These are phyloP conservation scores for Aspergillus aculeatinus DNA, from an alignment of 2,329 filamentous ascomycete species.

Conservation along the genomic window DNA sequence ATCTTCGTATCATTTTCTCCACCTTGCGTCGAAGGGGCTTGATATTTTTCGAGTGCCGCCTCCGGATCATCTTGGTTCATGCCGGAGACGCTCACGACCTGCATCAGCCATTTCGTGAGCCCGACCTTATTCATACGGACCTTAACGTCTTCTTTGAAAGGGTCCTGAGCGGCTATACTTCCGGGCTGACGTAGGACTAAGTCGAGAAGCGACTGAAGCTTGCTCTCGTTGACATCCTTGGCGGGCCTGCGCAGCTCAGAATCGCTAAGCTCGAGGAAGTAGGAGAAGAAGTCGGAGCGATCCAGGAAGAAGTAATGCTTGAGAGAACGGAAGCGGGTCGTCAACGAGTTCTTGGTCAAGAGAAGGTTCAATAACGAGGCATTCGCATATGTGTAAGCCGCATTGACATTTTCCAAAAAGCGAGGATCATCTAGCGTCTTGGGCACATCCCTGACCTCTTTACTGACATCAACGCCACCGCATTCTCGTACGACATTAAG, in stretches of 20 bases:
- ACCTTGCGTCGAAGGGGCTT: constrained; percentile 65
- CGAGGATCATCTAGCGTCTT: constrained; percentile 86
- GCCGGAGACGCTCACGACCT: constrained; percentile 93
- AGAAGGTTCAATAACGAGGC: constrained; percentile 87
- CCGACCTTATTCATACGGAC: constrained; percentile 95
- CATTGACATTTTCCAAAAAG: constrained; percentile 94
- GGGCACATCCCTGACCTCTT: constrained; percentile 83
- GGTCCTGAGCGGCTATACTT: constrained; percentile 87
- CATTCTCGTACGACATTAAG: constrained; percentile 97
- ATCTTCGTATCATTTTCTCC: constrained; percentile 79
- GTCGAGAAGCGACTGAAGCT: constrained; percentile 93
- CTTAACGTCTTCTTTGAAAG: constrained; percentile 97
- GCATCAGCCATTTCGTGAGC: constrained; percentile 89
- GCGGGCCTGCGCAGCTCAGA: constrained; percentile 89
- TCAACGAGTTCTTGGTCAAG: constrained; percentile 87
- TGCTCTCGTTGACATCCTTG: constrained; percentile 83
- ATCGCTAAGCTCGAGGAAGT: constrained; percentile 88
- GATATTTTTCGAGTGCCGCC: constrained; percentile 65
- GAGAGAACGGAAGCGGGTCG: constrained; percentile 79
- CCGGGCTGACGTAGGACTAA: constrained; percentile 94
- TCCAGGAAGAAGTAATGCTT: constrained; percentile 99
- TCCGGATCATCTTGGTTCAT: constrained; percentile 77
- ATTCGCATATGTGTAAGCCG: constrained; percentile 92
- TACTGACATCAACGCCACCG: constrained; percentile 90
- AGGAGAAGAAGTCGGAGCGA: constrained; percentile 95